A percentile compares a stretch with the other conserved stretches of the same genome.
Conservation (phyloP, 2,329 filamentous ascomycete genomes). For the Ploettnerulaceae sp. region DNA sequence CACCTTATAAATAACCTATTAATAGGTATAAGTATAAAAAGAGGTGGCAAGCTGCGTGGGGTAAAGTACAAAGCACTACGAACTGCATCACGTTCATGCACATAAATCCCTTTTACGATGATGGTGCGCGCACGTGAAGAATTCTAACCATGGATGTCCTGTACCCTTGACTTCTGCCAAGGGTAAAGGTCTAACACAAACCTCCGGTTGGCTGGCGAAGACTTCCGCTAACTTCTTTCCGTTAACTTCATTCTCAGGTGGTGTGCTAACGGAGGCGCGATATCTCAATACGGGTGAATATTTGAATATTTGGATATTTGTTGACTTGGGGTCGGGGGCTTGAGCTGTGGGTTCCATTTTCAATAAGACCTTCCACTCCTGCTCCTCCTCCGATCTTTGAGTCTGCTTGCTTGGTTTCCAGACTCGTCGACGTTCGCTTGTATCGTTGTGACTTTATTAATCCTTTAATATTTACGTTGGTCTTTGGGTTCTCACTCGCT, state of each 20-base stretch:
- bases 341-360: constrained; percentile 11
- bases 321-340: constrained; percentile 20
- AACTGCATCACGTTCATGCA: no score
- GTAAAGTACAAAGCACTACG: no score
- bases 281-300: constrained; percentile 13
- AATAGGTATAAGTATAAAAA: no score
- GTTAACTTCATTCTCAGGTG: constrained; percentile 13
- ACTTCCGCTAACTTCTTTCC: constrained; percentile 2
- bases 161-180: constrained; percentile 8
- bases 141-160: constrained; percentile 20
- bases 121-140: constrained; percentile 10
- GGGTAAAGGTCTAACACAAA: constrained; percentile 2
- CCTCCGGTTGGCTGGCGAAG: constrained; percentile 17
- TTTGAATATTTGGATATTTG: constrained; percentile 6
- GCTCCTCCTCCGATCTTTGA: constrained; percentile 3
- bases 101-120: constrained; percentile 11
- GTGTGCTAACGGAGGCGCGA: constrained; percentile 9
- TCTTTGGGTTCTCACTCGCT: constrained; percentile 19
- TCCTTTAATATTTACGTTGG: constrained; percentile 9
- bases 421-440: constrained; percentile 12
- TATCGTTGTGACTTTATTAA: neutral
- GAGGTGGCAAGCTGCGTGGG: constrained; percentile 7
- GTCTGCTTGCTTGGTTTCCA: constrained; percentile 3
- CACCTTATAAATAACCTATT: no score
- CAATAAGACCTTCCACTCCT: constrained; percentile 1